Evolutionary conservation across 2,329 filamentous ascomycete genomes (phyloP).

Genomic region (Pseudogymnoascus sp.): DNA sequence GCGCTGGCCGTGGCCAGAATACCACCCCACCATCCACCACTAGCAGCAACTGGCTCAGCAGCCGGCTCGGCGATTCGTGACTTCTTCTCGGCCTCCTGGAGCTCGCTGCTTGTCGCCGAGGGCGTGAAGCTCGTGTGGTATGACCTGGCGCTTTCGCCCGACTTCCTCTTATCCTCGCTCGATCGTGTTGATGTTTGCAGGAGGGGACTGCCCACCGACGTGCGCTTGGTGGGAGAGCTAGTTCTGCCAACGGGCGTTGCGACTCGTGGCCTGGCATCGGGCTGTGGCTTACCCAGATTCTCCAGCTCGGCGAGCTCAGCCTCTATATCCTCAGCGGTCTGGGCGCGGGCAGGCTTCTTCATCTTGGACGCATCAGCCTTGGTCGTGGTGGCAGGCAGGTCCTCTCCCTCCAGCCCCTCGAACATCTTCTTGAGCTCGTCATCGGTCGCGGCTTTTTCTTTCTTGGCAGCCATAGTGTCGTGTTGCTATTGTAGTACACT

Average conservation of each 20-base stretch:
- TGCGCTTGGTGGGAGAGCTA: conserved; percentile 41
- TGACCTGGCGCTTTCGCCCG: conserved; percentile 67
- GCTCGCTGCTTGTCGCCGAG: conserved; percentile 46
- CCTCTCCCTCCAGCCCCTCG: conserved; percentile 52
- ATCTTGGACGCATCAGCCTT: conserved; percentile 34
- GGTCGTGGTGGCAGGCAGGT: conserved; percentile 31
- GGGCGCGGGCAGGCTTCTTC: conserved; percentile 32
- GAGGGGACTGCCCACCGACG: conserved; percentile 33
- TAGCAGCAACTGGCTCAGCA: conserved; percentile 28
- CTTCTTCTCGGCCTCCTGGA: conserved; percentile 52
- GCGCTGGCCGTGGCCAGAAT: conserved; percentile 68
- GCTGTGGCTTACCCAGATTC: conserved; percentile 59
- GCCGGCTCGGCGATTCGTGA: conserved; percentile 38
- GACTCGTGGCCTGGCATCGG: conserved; percentile 71
- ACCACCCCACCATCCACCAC: conserved; percentile 84
- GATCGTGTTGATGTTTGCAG: conserved; percentile 46
- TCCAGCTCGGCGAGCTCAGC: conserved; percentile 70
- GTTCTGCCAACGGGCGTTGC: conserved; percentile 4
- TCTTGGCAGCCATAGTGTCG: conserved; percentile 52
- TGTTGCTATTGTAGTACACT: not conserved
- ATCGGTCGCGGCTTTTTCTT: conserved; percentile 50
- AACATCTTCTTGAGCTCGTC: conserved; percentile 62
- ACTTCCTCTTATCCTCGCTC: conserved; percentile 74
- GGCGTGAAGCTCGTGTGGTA: conserved; percentile 67
- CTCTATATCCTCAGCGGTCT: conserved; percentile 56